Conservation (phyloP, 805 yeast genomes). For the Teunomyces kruisii region DNA sequence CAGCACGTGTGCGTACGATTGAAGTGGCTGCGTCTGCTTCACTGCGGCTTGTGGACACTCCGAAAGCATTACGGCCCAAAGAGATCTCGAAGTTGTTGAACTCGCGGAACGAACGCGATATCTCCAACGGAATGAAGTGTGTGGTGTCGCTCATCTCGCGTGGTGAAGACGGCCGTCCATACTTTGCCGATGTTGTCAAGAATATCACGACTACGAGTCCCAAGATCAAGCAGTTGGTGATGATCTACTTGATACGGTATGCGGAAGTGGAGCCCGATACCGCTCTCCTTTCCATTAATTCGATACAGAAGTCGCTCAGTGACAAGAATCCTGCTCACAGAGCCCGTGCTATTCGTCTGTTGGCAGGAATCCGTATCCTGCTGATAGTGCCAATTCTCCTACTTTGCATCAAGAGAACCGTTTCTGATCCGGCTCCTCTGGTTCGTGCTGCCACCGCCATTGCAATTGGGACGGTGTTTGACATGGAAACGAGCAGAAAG, state of each 20-base stretch:
- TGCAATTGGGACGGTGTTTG: conserved; percentile 60
- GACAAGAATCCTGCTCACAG: conserved; percentile 71
- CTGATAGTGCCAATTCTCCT: conserved; percentile 78
- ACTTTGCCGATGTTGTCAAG: conserved; percentile 86
- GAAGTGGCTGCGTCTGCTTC: conserved; percentile 85
- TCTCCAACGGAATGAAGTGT: conserved; percentile 41
- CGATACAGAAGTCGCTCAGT: conserved; percentile 78
- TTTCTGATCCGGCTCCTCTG: conserved; percentile 67
- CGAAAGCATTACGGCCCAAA: conserved; percentile 55
- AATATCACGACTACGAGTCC: conserved; percentile 66
- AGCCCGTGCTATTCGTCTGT: conserved; percentile 71
- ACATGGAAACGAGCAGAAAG: conserved; percentile 35
- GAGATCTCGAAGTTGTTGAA: conserved; percentile 67
- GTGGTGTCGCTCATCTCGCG: conserved; percentile 38
- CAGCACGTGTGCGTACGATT: conserved; percentile 74
- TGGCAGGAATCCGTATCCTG: conserved; percentile 80
- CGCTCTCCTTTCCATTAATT: conserved; percentile 86
- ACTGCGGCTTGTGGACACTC: conserved; percentile 61
- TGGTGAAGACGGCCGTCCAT: conserved; percentile 41
- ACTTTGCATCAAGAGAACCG: conserved; percentile 67
- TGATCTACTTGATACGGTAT: conserved; percentile 68
- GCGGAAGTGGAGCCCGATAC: conserved; percentile 86
- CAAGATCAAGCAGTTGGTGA: conserved; percentile 72
- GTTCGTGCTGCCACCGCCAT: conserved; percentile 82
- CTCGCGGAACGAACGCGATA: conserved; percentile 62